Conservation (phyloP, 495 filamentous ascomycete species). For the Pyrenula aspistea region DNA sequence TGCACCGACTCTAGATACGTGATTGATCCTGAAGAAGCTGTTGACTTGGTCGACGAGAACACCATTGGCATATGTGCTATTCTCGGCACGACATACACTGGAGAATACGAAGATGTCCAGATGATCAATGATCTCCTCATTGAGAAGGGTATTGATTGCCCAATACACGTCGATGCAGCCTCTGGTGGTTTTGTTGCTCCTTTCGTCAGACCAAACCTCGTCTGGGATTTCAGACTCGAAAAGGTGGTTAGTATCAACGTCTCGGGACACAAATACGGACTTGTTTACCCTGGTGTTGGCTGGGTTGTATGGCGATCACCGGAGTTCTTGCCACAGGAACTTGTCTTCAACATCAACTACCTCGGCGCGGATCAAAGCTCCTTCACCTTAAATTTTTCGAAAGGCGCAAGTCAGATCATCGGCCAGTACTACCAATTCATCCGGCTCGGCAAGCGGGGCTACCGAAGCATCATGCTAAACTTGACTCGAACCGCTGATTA, state of each 20-base stretch:
- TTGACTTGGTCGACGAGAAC: constrained; percentile 83
- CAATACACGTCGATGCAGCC: constrained; percentile 87
- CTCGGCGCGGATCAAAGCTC: constrained; percentile 90
- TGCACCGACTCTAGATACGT: constrained; percentile 72
- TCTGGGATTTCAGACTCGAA: constrained; percentile 81
- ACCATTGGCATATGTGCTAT: constrained; percentile 91
- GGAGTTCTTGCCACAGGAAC: constrained; percentile 73
- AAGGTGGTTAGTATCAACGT: constrained; percentile 88
- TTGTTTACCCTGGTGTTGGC: constrained; percentile 81
- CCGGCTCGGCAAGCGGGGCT: constrained; percentile 80
- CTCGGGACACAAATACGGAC: constrained; percentile 79
- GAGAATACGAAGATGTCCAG: constrained; percentile 89
- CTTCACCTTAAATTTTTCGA: constrained; percentile 95
- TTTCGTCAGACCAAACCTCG: constrained; percentile 67
- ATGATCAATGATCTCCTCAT: constrained; percentile 73
- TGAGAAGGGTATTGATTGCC: constrained; percentile 56
- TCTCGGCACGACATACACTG: constrained; percentile 87
- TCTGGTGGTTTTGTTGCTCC: constrained; percentile 84
- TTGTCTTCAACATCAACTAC: constrained; percentile 98
- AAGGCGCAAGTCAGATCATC: constrained; percentile 83
- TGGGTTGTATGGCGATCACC: constrained; percentile 85
- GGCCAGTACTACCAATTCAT: constrained; percentile 96
- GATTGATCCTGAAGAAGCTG: constrained; percentile 74
- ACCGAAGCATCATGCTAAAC: constrained; percentile 77
- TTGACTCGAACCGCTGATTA: constrained; percentile 75